phyloP scores from a whole-genome alignment of 129 eudicot genomes.

The Ambrosia artemisiifolia region DNA sequence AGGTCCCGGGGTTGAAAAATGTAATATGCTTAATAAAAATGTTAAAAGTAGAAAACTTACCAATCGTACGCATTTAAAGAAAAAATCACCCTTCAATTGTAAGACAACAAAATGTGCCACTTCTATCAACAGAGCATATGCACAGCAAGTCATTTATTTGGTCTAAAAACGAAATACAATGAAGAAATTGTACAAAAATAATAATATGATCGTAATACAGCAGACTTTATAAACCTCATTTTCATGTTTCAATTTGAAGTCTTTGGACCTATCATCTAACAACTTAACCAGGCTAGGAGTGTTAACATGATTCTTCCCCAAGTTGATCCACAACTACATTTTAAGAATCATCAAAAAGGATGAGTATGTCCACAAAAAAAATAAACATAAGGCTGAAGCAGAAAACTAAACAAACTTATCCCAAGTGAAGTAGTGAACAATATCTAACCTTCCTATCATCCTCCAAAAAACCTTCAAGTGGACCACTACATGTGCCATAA shows the following conservation, averaged over 20 bases:
- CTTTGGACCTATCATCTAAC: slow-evolving; percentile 30
- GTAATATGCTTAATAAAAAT: too few relatives aligned
- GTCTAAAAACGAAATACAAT: background rate
- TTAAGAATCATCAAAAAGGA: slow-evolving; percentile 4
- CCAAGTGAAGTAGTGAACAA: background rate
- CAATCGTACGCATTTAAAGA: background rate
- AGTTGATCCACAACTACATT: slow-evolving; percentile 43
- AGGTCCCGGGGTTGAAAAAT: too few relatives aligned
- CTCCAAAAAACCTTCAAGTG: slow-evolving; percentile 55
- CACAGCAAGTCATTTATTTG: background rate
- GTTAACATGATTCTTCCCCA: slow-evolving; percentile 19
- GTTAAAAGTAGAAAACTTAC: too few relatives aligned
- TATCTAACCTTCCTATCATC: slow-evolving; percentile 45
- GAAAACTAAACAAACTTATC: background rate
- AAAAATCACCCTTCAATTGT: background rate
- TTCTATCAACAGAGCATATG: background rate
- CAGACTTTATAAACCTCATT: slow-evolving; percentile 36
- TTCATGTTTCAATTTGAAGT: slow-evolving; percentile 35
- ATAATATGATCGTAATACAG: background rate
- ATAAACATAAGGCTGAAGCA: background rate
- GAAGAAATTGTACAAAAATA: background rate
- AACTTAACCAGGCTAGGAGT: slow-evolving; percentile 26
- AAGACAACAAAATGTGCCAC: background rate
- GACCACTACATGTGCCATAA: slow-evolving; percentile 53
- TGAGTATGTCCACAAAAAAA: background rate